Conservation (phyloP, 805 yeast genomes). For the Cyberlindnera mississippiensis region DNA sequence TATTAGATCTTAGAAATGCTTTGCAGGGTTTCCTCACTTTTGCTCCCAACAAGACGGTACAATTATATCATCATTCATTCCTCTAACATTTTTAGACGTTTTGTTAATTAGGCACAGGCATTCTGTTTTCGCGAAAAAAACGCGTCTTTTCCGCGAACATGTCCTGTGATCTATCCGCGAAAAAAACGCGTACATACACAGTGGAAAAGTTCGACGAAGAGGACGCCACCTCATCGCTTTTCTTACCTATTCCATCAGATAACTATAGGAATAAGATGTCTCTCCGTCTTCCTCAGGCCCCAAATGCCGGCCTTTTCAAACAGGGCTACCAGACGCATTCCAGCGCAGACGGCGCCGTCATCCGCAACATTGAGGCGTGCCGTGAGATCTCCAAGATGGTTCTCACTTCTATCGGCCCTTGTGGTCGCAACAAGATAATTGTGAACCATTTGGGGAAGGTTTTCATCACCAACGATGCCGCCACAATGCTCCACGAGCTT, state of each 20-base stretch:
- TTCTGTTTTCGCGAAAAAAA: no score
- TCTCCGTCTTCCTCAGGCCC: conserved; percentile 85
- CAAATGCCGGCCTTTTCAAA: conserved; percentile 89
- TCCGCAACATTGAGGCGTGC: conserved; percentile 89
- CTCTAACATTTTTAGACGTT: no score
- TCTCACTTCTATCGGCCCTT: conserved; percentile 93
- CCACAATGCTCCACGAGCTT: conserved; percentile 89
- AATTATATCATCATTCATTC: no score
- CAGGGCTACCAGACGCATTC: conserved; percentile 88
- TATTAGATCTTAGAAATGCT: no score
- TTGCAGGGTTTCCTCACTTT: no score
- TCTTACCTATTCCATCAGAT: no score
- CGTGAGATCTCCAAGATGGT: conserved; percentile 91
- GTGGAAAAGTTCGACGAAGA: neutral
- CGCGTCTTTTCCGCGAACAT: no score
- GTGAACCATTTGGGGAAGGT: conserved; percentile 84
- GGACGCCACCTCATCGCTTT: neutral
- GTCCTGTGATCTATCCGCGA: no score
- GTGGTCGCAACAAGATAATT: conserved; percentile 94
- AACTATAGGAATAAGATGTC: conserved; percentile 51
- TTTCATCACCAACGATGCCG: conserved; percentile 95
- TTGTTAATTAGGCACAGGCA: no score
- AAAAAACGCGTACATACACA: neutral
- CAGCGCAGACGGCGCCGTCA: conserved; percentile 91
- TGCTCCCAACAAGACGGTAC: no score